phyloP scores from a whole-genome alignment of 208 protist species.

The Angomonas ambiguus region DNA sequence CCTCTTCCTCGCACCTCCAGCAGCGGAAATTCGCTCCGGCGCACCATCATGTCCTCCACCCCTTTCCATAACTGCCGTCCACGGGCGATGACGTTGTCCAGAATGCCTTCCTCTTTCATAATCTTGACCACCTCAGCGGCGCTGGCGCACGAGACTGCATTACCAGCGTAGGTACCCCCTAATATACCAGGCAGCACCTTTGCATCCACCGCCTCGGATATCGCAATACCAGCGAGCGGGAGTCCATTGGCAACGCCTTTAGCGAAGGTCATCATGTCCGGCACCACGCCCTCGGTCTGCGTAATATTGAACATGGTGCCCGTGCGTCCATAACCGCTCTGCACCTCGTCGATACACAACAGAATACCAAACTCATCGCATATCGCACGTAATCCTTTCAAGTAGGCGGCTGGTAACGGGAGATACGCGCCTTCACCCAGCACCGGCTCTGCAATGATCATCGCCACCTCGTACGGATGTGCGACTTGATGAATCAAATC shows the following conservation, averaged over 20 bases:
- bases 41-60: neutral
- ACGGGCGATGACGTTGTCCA: constrained; percentile 2
- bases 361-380: constrained; percentile 1
- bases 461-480: constrained; percentile 1
- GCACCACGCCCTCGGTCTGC: neutral
- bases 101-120: constrained; percentile 5
- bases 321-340: constrained; percentile 4
- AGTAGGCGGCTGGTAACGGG: neutral
- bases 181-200: neutral
- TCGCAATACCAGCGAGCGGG: neutral
- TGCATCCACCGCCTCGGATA: neutral
- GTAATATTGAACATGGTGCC: constrained; percentile 1
- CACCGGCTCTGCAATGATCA: neutral
- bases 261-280: constrained; percentile 4
- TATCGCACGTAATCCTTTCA: neutral
- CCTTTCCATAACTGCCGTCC: constrained; percentile 4
- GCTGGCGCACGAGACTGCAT: neutral
- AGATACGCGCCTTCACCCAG: constrained; percentile 2
- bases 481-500: neutral
- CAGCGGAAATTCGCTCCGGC: neutral
- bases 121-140: constrained; percentile 1
- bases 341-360: constrained; percentile 5
- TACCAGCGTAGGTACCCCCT: neutral
- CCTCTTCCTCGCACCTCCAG: constrained; percentile 4
- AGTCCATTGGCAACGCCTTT: constrained; percentile 1